These are phyloP conservation scores for Abrus precatorius DNA, from an alignment of 306 rosid species.

Conservation along the genomic window DNA sequence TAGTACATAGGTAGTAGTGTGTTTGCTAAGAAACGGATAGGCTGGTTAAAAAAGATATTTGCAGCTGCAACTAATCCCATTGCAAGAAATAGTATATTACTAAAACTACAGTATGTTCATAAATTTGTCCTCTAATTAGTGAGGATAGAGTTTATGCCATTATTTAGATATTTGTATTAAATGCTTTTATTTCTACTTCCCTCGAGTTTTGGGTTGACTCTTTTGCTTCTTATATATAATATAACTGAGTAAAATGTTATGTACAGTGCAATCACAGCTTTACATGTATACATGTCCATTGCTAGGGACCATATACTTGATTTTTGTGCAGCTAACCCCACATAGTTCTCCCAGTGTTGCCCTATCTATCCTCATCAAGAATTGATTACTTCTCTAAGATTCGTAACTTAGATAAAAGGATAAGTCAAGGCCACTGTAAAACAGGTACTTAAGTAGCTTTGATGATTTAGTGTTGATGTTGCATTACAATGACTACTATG, in stretches of 20 bases:
- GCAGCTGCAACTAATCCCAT: not conserved
- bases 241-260: not conserved
- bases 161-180: not conserved
- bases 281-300: not conserved
- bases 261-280: slow-evolving; percentile 9
- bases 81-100: not conserved
- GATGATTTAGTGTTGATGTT: not conserved
- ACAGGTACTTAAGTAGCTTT: not conserved
- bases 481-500: not conserved
- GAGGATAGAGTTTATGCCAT: not conserved
- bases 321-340: slow-evolving; percentile 39
- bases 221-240: not conserved
- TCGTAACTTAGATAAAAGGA: not conserved
- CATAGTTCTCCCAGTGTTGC: slow-evolving; percentile 18
- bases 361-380: slow-evolving; percentile 27
- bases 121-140: not conserved
- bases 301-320: slow-evolving; percentile 37
- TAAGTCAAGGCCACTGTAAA: not conserved
- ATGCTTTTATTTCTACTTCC: not conserved
- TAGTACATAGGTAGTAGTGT: not conserved
- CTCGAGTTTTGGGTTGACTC: not conserved
- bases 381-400: not conserved
- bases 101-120: not conserved
- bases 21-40: not conserved
- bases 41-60: not conserved